A percentile compares a stretch with the other conserved stretches of the same genome.
phyloP scores from a whole-genome alignment of 441 rosid species.

The Corymbia calophylla region DNA sequence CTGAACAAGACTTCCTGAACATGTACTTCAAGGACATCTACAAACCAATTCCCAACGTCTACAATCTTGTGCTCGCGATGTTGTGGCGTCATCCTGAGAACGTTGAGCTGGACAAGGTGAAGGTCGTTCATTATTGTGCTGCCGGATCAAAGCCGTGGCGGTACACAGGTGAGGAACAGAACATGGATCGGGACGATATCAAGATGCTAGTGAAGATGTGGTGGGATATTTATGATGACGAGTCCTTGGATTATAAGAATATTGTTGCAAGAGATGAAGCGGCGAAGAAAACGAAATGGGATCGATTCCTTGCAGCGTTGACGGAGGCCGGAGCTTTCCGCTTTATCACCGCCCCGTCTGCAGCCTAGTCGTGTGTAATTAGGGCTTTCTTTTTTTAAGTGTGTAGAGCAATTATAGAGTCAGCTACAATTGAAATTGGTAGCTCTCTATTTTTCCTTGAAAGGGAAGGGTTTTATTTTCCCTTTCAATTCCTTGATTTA shows the following conservation, averaged over 20 bases:
- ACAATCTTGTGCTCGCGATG: conserved; percentile 1
- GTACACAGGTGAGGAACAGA: neutral
- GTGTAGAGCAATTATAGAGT: neutral
- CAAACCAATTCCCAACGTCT: neutral
- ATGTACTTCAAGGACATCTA: neutral
- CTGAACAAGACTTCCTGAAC: neutral
- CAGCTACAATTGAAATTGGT: neutral
- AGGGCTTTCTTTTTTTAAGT: neutral
- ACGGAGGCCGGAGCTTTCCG: conserved; percentile 42
- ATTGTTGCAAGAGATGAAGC: neutral
- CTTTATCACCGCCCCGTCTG: conserved; percentile 60
- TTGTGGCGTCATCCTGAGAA: conserved; percentile 3
- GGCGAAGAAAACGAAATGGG: conserved; percentile 2
- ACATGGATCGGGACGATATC: neutral
- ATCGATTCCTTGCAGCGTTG: conserved; percentile 32
- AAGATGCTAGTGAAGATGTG: conserved; percentile 1
- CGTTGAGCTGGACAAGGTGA: neutral
- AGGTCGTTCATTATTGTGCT: conserved; percentile 5
- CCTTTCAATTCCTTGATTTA: neutral
- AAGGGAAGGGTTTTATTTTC: neutral
- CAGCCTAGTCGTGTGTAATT: conserved; percentile 30
- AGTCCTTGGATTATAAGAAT: neutral
- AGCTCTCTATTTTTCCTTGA: neutral
- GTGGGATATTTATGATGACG: conserved; percentile 5
- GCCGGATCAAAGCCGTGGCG: conserved; percentile 6